Evolutionary conservation across 1,284 basidiomycete genomes (phyloP).

Genomic region (Afroboletus lepidellus): DNA sequence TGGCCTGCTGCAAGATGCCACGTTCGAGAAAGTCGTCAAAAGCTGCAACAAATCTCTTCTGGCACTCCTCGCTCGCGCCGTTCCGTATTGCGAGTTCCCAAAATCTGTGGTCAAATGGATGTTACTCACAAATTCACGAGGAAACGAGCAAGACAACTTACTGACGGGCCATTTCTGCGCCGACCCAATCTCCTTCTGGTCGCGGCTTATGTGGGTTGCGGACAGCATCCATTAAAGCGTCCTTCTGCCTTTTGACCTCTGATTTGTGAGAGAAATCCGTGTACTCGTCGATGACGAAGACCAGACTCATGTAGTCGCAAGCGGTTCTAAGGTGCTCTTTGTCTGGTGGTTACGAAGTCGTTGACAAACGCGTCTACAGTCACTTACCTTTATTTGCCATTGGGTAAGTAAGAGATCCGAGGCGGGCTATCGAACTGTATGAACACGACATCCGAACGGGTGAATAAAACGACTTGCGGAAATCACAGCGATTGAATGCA

Average conservation of each 20-base stretch:
- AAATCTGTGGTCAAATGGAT: slow-evolving; percentile 1
- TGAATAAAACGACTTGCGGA: not conserved
- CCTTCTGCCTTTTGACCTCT: slow-evolving; percentile 30
- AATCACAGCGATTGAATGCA: slow-evolving; percentile 1
- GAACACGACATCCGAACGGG: no score
- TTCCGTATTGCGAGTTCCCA: slow-evolving; percentile 7
- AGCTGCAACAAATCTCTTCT: slow-evolving; percentile 33
- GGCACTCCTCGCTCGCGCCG: not conserved
- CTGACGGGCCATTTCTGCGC: slow-evolving; percentile 20
- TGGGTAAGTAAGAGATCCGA: slow-evolving; percentile 7
- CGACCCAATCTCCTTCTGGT: not conserved
- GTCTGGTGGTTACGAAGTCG: not conserved
- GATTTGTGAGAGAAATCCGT: slow-evolving; percentile 35
- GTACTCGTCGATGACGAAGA: slow-evolving; percentile 44
- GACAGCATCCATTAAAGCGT: slow-evolving; percentile 39
- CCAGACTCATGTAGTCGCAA: slow-evolving; percentile 44
- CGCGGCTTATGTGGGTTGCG: slow-evolving; percentile 9
- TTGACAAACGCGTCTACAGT: no score
- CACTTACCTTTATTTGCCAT: slow-evolving; percentile 7
- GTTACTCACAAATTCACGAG: not conserved
- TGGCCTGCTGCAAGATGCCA: slow-evolving; percentile 36
- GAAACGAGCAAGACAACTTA: not conserved
- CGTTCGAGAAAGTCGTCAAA: slow-evolving; percentile 35
- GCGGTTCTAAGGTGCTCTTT: slow-evolving; percentile 13
- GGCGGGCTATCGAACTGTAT: slow-evolving; percentile 7